Evolutionary conservation across 2,329 filamentous ascomycete genomes (phyloP).

Genomic region (Chalara sp.): DNA sequence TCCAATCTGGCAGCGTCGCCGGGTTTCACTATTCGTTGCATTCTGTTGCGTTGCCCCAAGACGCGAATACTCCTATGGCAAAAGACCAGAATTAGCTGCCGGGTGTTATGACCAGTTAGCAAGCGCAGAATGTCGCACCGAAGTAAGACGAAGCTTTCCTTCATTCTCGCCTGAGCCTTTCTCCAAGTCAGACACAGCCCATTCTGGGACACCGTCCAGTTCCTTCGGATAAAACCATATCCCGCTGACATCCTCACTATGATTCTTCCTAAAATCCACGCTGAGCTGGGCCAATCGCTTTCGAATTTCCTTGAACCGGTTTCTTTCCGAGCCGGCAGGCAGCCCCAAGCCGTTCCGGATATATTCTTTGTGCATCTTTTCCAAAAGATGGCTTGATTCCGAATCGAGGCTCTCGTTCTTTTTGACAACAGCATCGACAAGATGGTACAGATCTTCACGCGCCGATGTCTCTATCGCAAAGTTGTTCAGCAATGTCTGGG

Average conservation of each 20-base stretch:
- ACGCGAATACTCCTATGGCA: neutral
- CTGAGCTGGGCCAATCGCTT: neutral
- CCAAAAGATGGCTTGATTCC: slow-evolving; percentile 62
- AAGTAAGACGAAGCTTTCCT: slow-evolving; percentile 48
- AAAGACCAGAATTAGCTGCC: neutral
- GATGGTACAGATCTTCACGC: slow-evolving; percentile 69
- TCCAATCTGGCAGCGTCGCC: neutral
- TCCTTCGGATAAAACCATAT: neutral
- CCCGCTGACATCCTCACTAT: neutral
- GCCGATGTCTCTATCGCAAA: slow-evolving; percentile 69
- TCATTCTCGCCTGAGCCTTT: neutral
- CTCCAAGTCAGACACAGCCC: neutral
- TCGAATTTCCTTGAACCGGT: neutral
- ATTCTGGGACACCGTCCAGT: neutral
- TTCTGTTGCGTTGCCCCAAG: neutral
- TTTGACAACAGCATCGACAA: slow-evolving; percentile 48
- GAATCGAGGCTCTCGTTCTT: slow-evolving; percentile 54
- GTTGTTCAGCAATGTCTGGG: slow-evolving; percentile 65
- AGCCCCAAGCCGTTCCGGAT: slow-evolving; percentile 66
- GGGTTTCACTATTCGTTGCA: neutral
- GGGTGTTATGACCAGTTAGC: neutral
- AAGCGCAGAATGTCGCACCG: slow-evolving; percentile 68
- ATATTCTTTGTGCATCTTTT: slow-evolving; percentile 68
- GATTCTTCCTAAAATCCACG: neutral
- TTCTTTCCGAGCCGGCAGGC: neutral